Conservation (phyloP, 352 stramenopile genomes). For the Blastocystis sp. region DNA sequence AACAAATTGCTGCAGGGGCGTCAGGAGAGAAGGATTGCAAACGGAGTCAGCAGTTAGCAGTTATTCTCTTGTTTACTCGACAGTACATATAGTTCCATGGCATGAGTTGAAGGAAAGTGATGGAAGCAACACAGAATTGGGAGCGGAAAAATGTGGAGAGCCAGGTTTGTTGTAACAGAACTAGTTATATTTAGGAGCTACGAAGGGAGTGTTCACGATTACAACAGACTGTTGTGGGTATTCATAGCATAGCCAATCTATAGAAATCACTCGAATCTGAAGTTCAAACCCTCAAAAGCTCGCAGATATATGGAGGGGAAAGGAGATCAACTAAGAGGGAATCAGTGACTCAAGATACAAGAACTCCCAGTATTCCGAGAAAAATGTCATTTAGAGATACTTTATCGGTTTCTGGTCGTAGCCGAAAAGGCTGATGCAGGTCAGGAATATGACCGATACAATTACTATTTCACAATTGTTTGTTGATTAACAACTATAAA, state of each 20-base stretch:
- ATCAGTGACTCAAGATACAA: too few species aligned
- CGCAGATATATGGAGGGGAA: too few species aligned
- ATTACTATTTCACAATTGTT: not conserved
- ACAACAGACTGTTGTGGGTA: not conserved
- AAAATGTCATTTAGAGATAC: not conserved
- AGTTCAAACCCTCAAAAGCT: too few species aligned
- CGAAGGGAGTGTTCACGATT: not conserved
- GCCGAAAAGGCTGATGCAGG: not conserved
- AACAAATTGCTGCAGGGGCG: not conserved
- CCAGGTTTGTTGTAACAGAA: not conserved
- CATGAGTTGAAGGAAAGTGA: constrained; percentile 13
- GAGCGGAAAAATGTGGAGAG: not conserved
- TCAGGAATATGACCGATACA: not conserved
- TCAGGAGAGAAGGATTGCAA: not conserved
- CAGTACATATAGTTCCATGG: not conserved
- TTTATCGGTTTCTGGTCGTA: not conserved
- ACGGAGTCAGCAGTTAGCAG: constrained; percentile 10
- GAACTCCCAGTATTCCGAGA: too few species aligned
- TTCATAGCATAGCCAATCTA: not conserved
- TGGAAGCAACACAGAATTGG: not conserved
- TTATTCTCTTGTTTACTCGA: constrained; percentile 3
- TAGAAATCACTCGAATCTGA: not conserved
- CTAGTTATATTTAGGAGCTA: not conserved
- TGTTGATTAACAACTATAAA: not conserved
- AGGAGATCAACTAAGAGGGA: too few species aligned